phyloP scores from a whole-genome alignment of 1,284 basidiomycete species.

The Trametes hirsuta region DNA sequence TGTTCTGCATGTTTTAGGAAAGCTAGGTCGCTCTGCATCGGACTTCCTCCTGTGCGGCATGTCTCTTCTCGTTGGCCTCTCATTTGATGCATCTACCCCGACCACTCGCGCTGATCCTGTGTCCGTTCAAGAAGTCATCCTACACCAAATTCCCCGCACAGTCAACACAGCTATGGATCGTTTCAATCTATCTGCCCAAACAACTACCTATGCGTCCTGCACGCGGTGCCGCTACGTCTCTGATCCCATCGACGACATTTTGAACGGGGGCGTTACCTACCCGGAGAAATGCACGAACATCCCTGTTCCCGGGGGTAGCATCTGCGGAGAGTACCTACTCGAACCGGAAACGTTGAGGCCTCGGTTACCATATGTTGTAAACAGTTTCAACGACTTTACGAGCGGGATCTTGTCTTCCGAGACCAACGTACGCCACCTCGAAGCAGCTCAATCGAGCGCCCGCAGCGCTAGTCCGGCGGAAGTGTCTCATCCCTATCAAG shows the following conservation, averaged over 20 bases:
- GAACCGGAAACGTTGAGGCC: background rate
- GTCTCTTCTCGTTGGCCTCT: background rate
- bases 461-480: no score
- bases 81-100: background rate
- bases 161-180: background rate
- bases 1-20: slow-evolving; percentile 1
- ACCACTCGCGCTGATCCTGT: background rate
- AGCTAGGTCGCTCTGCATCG: background rate
- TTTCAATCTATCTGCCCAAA: background rate
- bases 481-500: no score
- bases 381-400: slow-evolving; percentile 1
- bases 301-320: background rate
- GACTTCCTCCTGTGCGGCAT: slow-evolving; percentile 1
- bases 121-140: background rate
- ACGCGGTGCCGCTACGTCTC: slow-evolving; percentile 1
- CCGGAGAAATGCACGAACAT: background rate
- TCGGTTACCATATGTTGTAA: slow-evolving; percentile 1
- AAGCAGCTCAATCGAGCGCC: background rate
- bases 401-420: slow-evolving; percentile 1
- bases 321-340: background rate
- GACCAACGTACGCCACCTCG: background rate
- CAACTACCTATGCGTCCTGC: slow-evolving; percentile 2
- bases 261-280: background rate
- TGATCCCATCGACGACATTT: background rate
- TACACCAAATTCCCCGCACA: background rate